Conservation (phyloP, 2,329 filamentous ascomycete genomes). For the Helotiales sp. region DNA sequence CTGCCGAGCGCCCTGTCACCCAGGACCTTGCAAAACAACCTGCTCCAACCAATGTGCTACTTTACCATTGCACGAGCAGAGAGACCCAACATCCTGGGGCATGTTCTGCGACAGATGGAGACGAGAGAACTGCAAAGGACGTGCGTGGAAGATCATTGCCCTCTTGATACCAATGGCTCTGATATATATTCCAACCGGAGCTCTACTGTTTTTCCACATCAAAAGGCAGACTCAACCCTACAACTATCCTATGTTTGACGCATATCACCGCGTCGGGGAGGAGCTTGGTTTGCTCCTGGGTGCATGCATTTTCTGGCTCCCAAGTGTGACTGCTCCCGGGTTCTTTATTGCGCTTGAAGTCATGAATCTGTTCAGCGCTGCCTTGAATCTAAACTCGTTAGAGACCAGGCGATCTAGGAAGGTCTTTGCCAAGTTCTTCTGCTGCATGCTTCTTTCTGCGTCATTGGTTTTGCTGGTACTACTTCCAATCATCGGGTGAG, state of each 20-base stretch:
- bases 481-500: conserved; percentile 13
- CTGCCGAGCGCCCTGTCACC: conserved; percentile 22
- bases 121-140: neutral
- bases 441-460: neutral
- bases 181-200: neutral
- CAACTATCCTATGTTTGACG: conserved; percentile 2
- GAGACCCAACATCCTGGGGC: conserved; percentile 6
- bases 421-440: neutral
- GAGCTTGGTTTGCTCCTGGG: accelerated
- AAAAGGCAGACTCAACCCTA: conserved; percentile 12
- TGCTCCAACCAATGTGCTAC: conserved; percentile 8
- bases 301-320: neutral
- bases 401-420: neutral
- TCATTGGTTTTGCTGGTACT: neutral
- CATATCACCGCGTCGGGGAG: neutral
- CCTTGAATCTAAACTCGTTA: neutral
- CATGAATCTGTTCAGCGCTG: neutral
- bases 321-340: neutral
- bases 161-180: neutral
- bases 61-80: neutral
- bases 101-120: neutral
- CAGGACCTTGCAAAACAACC: conserved; percentile 17
- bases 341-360: neutral
- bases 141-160: neutral
- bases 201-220: neutral